Base-by-base conservation (phyloP, 2,329 filamentous ascomycete genomes). In the Paraphoma chrysanthemicola region DNA sequence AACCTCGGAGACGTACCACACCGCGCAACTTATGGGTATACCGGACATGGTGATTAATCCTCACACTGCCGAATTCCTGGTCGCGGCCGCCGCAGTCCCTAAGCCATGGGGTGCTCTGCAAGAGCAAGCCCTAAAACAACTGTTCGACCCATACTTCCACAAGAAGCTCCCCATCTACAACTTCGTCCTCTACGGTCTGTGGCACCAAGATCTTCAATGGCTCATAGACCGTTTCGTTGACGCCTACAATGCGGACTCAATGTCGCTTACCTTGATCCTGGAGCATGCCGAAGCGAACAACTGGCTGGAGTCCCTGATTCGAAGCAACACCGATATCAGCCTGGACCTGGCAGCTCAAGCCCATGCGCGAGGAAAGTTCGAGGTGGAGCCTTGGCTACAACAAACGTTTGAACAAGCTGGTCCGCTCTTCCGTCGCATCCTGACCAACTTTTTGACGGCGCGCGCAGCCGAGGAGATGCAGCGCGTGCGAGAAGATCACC, bases 121-220 rank as follows among this genome's bases (percentile, higher is more conserved):
- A 28, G 85, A 88, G 33, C 90, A 93, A 53, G 92, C 91, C 0
- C 78, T 93, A 29, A 88, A 86, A 57, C 90, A 90, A 12, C 81
- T 94, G 1, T 94, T 97, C 67, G 88, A 91, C 49, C 90, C 90
- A 10, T 97, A 96, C 72, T 82, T 97, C 29, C 85, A 88, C 69
- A 93, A 93, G 75, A 86, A 88, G 53, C 88, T 92, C 10, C 84
- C 88, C 4, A 87, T 93, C 53, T 90, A 92, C 73, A 89, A 93
- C 63, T 96, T 97, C 61, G 94, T 97, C 12, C 85, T 99, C 54
- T 90, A 97, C 71, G 93, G 92, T 56, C 80, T 97, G 6, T 98
- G 94, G 93, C 89, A 90, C 65, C 93, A 95, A 72, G 92, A 98
- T 72, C 91, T 89, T 64, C 85, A 89, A 17, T 98, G 93, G 90